phyloP scores from a whole-genome alignment of 768 basidiomycete genomes.

The Lentinula boryana region DNA sequence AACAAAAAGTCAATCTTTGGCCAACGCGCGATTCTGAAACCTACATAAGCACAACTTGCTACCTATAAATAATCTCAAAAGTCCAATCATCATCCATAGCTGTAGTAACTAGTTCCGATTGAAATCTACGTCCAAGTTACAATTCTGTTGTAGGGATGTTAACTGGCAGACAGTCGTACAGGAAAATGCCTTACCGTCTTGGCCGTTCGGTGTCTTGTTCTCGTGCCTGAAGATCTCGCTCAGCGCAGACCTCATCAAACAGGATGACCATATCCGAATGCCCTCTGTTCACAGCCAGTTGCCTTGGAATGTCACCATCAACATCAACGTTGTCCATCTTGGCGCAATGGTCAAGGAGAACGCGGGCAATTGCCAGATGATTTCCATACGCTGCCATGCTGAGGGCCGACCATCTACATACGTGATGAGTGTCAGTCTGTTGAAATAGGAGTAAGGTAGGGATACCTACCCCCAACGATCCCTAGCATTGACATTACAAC shows the following conservation, averaged over 20 bases:
- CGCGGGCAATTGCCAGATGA: slow-evolving; percentile 11
- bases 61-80: too few relatives aligned
- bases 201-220: slow-evolving; percentile 6
- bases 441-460: not conserved
- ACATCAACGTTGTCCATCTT: slow-evolving; percentile 14
- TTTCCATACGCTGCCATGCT: slow-evolving; percentile 14
- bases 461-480: slow-evolving; percentile 2
- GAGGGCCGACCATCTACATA: slow-evolving; percentile 14
- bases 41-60: too few relatives aligned
- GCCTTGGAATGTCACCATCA: slow-evolving; percentile 11
- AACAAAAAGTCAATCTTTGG: too few relatives aligned
- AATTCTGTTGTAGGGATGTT: too few relatives aligned
- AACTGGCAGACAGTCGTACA: too few relatives aligned
- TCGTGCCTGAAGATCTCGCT: slow-evolving; percentile 4
- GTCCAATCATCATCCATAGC: too few relatives aligned
- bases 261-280: slow-evolving; percentile 12
- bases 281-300: slow-evolving; percentile 11
- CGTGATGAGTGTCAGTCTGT: not conserved
- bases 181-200: not conserved
- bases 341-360: slow-evolving; percentile 12
- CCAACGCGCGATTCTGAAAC: too few relatives aligned
- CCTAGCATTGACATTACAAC: slow-evolving; percentile 6
- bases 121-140: too few relatives aligned
- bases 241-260: slow-evolving; percentile 12
- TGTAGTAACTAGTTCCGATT: too few relatives aligned